A percentile compares a stretch with the other conserved stretches of the same genome.
phyloP scores from a whole-genome alignment of 371 early-diverging fungal genomes.

The Mortierella sp. region DNA sequence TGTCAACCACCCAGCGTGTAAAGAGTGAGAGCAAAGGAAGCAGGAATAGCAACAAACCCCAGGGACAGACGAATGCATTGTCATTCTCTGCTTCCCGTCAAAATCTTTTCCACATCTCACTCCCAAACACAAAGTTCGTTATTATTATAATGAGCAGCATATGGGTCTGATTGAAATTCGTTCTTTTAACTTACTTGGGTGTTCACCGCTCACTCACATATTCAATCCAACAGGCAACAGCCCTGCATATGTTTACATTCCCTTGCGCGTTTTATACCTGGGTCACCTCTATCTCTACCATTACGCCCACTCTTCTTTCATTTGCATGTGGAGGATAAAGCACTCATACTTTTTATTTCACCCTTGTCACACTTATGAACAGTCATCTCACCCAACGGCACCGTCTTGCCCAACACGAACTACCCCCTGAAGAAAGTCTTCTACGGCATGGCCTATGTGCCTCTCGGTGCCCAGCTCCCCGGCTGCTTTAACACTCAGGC shows the following conservation, averaged over 20 bases:
- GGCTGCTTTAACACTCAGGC: conserved; percentile 59
- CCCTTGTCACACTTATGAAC: background rate
- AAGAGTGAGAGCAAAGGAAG: background rate
- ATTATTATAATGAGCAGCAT: background rate
- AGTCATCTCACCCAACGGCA: conserved; percentile 41
- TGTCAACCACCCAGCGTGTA: background rate
- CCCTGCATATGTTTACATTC: background rate
- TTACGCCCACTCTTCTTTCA: background rate
- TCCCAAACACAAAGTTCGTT: background rate
- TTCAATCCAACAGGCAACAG: background rate
- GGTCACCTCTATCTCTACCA: background rate
- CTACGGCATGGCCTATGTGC: conserved; percentile 66
- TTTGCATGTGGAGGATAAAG: background rate
- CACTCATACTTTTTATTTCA: background rate
- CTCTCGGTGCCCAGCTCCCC: conserved; percentile 60
- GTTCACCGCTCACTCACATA: background rate
- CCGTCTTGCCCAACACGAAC: conserved; percentile 37
- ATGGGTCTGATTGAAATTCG: conserved; percentile 6
- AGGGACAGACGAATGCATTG: background rate
- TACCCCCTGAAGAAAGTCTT: conserved; percentile 56
- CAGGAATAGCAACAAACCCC: background rate
- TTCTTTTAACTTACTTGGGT: conserved; percentile 1
- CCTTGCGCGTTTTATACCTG: background rate
- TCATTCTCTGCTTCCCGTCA: background rate
- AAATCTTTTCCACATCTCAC: background rate